These are phyloP conservation scores for Pilasporangium apinafurcum DNA, from an alignment of 352 stramenopile genomes.

Conservation along the genomic window DNA sequence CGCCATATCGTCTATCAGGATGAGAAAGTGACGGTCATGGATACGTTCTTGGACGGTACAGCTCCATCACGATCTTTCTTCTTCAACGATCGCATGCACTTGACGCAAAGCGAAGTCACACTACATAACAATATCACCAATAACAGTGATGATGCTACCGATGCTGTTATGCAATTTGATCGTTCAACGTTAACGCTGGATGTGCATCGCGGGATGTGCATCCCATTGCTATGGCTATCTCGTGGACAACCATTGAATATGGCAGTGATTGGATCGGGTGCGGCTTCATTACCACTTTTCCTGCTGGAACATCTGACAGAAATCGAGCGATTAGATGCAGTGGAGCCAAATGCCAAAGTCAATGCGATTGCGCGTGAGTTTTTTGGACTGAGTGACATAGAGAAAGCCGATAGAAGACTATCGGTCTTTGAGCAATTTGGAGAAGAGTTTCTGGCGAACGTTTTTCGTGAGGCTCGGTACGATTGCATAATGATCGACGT, in stretches of 20 bases:
- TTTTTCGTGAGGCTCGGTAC: slow-evolving; percentile 7
- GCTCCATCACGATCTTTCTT: slow-evolving; percentile 51
- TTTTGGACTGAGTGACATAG: slow-evolving; percentile 26
- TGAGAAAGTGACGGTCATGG: slow-evolving; percentile 51
- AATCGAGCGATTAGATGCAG: slow-evolving; percentile 36
- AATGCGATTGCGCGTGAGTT: slow-evolving; percentile 34
- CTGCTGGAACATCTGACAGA: slow-evolving; percentile 26
- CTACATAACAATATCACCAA: slow-evolving; percentile 20
- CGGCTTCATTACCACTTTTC: slow-evolving; percentile 48
- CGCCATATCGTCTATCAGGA: slow-evolving; percentile 42
- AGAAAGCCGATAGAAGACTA: slow-evolving; percentile 15
- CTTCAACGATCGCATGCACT: slow-evolving; percentile 64
- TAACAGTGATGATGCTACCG: too few species aligned
- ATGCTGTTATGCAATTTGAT: too few species aligned
- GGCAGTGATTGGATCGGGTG: slow-evolving; percentile 48
- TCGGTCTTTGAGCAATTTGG: slow-evolving; percentile 31
- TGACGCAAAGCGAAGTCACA: slow-evolving; percentile 68
- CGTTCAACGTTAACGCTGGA: slow-evolving; percentile 43
- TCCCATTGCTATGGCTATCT: slow-evolving; percentile 23
- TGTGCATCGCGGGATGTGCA: slow-evolving; percentile 56
- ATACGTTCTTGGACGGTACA: slow-evolving; percentile 35
- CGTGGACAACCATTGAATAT: slow-evolving; percentile 10
- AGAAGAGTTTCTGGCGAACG: slow-evolving; percentile 30
- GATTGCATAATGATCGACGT: slow-evolving; percentile 65
- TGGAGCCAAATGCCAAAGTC: slow-evolving; percentile 45